Evolutionary conservation across 1,284 basidiomycete genomes (phyloP).

Genomic region (Heliocybe sulcata): DNA sequence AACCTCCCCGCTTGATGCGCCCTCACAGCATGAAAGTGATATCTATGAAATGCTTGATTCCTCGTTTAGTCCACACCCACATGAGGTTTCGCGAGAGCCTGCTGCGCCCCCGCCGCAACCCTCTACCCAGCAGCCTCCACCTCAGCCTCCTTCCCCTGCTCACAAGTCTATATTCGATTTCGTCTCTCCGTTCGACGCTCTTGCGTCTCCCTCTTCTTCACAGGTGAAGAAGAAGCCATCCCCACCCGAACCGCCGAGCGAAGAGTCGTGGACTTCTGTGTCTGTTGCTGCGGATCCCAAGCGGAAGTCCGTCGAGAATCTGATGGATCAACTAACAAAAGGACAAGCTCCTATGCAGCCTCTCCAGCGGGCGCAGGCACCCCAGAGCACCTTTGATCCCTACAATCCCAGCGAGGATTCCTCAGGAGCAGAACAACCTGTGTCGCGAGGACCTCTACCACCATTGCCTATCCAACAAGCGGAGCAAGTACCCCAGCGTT

Average conservation of each 20-base stretch:
- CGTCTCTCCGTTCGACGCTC: constrained; percentile 74
- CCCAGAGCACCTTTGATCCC: constrained; percentile 28
- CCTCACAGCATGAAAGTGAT: constrained; percentile 18
- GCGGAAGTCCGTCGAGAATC: constrained; percentile 71
- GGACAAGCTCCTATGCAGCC: constrained; percentile 32
- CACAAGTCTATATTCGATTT: constrained; percentile 79
- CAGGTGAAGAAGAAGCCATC: constrained; percentile 57
- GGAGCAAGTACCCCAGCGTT: constrained; percentile 49
- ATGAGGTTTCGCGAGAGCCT: constrained; percentile 21
- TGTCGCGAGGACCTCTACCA: constrained; percentile 35
- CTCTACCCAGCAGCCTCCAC: constrained; percentile 21
- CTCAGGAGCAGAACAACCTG: constrained; percentile 35
- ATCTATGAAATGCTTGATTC: constrained; percentile 31
- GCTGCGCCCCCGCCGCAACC: constrained; percentile 15
- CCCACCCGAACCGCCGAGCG: constrained; percentile 26
- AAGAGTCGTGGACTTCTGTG: constrained; percentile 48
- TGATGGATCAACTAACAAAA: constrained; percentile 64
- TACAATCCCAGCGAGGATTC: constrained; percentile 40
- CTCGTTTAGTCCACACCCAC: constrained; percentile 38
- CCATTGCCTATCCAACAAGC: constrained; percentile 44
- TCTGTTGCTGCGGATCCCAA: constrained; percentile 47
- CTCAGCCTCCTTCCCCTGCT: constrained; percentile 54
- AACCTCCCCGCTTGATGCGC: constrained; percentile 16
- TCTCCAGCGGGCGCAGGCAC: constrained; percentile 24
- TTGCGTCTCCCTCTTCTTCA: constrained; percentile 35